Conservation (phyloP, 805 yeast species). For the Deakozyma indianensis region DNA sequence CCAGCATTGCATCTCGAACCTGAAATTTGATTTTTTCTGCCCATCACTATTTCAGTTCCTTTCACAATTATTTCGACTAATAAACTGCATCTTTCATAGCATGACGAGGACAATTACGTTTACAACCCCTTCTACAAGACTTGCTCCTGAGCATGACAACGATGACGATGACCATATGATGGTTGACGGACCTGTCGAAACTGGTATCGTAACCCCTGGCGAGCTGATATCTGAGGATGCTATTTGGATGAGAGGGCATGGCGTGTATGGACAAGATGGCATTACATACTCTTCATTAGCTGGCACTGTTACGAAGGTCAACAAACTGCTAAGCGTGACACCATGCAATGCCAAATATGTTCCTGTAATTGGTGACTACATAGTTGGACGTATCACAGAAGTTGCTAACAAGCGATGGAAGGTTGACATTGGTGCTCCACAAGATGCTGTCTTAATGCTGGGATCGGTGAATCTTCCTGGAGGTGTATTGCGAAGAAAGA, state of each 20-base stretch:
- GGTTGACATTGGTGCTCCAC: constrained; percentile 91
- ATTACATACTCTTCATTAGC: constrained; percentile 83
- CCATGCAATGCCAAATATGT: constrained; percentile 79
- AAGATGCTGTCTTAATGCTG: constrained; percentile 80
- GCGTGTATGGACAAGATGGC: constrained; percentile 57
- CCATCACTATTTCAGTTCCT: too few relatives aligned
- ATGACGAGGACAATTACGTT: background rate
- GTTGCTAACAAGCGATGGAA: constrained; percentile 93
- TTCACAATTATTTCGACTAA: too few relatives aligned
- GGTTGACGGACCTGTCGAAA: constrained; percentile 3
- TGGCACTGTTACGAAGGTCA: constrained; percentile 76
- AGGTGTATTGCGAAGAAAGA: constrained; percentile 84
- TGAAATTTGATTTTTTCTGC: too few relatives aligned
- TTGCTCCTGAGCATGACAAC: background rate
- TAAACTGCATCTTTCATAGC: too few relatives aligned
- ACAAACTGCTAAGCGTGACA: constrained; percentile 68
- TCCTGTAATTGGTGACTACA: constrained; percentile 94
- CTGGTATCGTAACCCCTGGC: constrained; percentile 75
- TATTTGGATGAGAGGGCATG: constrained; percentile 98
- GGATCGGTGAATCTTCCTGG: constrained; percentile 97
- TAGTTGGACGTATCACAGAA: constrained; percentile 86
- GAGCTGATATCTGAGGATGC: constrained; percentile 93
- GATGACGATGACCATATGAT: background rate
- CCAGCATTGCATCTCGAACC: too few relatives aligned
- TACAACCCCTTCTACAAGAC: background rate